These are phyloP conservation scores for Peronospora farinosa DNA, from an alignment of 352 stramenopile species.

Conservation along the genomic window DNA sequence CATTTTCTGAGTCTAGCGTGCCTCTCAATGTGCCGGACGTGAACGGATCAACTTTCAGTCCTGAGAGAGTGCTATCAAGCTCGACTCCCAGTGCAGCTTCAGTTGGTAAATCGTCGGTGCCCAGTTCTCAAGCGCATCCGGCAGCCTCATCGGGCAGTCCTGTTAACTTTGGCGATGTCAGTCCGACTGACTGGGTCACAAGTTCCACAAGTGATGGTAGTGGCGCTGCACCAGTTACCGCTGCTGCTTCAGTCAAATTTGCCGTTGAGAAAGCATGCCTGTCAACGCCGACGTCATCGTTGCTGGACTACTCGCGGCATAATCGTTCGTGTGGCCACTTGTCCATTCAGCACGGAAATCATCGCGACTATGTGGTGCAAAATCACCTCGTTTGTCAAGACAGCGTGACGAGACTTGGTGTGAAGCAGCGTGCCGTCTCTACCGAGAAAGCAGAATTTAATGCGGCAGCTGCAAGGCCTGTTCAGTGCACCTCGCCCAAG, in stretches of 20 bases:
- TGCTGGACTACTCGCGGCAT: slow-evolving; percentile 55
- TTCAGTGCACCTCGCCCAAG: slow-evolving; percentile 26
- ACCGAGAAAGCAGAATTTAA: slow-evolving; percentile 18
- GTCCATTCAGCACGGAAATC: slow-evolving; percentile 71
- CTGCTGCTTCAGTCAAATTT: slow-evolving; percentile 20
- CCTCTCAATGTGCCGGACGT: slow-evolving; percentile 7
- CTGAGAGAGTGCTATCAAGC: slow-evolving; percentile 1
- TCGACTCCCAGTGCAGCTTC: slow-evolving; percentile 4
- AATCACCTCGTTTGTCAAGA: slow-evolving; percentile 78
- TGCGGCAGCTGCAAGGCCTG: neutral
- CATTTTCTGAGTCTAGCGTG: slow-evolving; percentile 13
- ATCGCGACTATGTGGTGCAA: slow-evolving; percentile 77
- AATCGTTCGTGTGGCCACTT: slow-evolving; percentile 65
- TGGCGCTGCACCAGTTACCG: slow-evolving; percentile 5
- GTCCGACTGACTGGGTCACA: slow-evolving; percentile 1
- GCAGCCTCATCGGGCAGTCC: neutral
- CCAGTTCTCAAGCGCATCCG: slow-evolving; percentile 1
- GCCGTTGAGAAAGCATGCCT: slow-evolving; percentile 23
- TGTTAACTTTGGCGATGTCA: neutral
- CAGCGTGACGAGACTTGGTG: slow-evolving; percentile 51
- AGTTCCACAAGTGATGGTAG: neutral
- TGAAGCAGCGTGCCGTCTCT: slow-evolving; percentile 12
- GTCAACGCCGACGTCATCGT: slow-evolving; percentile 23
- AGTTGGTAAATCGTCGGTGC: neutral
- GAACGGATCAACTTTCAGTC: slow-evolving; percentile 3